phyloP scores from a whole-genome alignment of 768 basidiomycete species.

The Tulasnella calospora region DNA sequence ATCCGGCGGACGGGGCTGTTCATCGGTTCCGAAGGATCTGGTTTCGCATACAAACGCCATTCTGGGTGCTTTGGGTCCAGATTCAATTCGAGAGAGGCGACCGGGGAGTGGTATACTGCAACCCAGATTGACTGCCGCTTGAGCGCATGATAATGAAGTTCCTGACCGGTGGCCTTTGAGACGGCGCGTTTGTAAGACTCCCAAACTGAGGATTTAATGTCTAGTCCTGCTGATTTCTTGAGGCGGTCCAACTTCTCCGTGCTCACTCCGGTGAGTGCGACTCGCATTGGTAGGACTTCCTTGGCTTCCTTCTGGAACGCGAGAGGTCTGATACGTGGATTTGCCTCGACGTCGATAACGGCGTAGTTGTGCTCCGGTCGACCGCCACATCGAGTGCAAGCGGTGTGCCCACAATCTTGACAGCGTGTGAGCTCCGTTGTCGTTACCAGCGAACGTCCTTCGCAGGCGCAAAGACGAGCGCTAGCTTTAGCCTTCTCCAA shows the following conservation, averaged over 20 bases:
- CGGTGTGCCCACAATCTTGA: constrained; percentile 67
- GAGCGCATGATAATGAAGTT: constrained; percentile 76
- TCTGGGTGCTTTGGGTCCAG: constrained; percentile 73
- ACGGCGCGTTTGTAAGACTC: constrained; percentile 63
- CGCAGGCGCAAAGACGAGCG: constrained; percentile 81
- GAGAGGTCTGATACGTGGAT: constrained; percentile 63
- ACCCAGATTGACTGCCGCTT: constrained; percentile 89
- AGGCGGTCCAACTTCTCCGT: constrained; percentile 50
- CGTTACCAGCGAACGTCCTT: constrained; percentile 78
- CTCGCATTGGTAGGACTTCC: constrained; percentile 78
- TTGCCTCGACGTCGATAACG: constrained; percentile 47
- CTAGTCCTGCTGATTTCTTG: constrained; percentile 36
- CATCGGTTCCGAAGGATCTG: constrained; percentile 61
- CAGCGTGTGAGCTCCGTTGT: constrained; percentile 62
- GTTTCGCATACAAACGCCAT: constrained; percentile 78
- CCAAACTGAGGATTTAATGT: constrained; percentile 59
- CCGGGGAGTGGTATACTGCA: constrained; percentile 66
- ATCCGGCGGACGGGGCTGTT: constrained; percentile 74
- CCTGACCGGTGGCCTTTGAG: constrained; percentile 50
- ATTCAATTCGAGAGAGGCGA: constrained; percentile 67
- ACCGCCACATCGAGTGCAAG: constrained; percentile 82
- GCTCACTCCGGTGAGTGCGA: constrained; percentile 48
- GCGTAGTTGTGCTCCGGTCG: constrained; percentile 80
- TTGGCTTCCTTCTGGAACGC: constrained; percentile 75
- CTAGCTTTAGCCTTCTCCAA: constrained; percentile 63